Conservation (phyloP, 2,329 filamentous ascomycete genomes). For the Pseudocercospora ulei region DNA sequence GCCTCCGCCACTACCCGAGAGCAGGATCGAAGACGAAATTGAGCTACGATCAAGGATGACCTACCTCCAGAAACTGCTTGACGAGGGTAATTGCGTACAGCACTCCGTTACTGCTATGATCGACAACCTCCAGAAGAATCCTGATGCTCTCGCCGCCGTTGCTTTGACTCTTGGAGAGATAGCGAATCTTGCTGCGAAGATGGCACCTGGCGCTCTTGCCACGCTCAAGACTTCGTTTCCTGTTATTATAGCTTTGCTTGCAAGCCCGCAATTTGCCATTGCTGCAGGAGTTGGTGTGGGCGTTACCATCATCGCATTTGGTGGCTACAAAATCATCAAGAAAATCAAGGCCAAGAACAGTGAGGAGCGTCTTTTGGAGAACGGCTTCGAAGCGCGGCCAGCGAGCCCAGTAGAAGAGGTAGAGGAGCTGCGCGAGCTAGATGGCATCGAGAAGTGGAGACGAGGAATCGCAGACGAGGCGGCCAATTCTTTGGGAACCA, state of each 20-base stretch:
- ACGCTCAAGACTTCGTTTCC: conserved; percentile 73
- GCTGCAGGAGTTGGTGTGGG: conserved; percentile 80
- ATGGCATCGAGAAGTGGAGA: conserved; percentile 53
- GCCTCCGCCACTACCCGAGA: conserved; percentile 54
- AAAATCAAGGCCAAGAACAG: conserved; percentile 51
- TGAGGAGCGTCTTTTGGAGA: conserved; percentile 16
- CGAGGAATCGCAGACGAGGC: conserved; percentile 53
- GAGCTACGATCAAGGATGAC: conserved; percentile 60
- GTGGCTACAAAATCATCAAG: conserved; percentile 96
- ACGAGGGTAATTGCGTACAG: conserved; percentile 82
- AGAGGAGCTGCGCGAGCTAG: conserved; percentile 51
- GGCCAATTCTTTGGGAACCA: conserved; percentile 48
- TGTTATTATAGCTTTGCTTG: conserved; percentile 73
- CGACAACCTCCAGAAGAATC: conserved; percentile 65
- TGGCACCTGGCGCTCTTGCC: conserved; percentile 69
- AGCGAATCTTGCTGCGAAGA: conserved; percentile 67
- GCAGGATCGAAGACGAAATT: conserved; percentile 43
- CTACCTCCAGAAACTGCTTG: conserved; percentile 65
- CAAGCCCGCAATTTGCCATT: conserved; percentile 88
- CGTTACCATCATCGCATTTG: conserved; percentile 90
- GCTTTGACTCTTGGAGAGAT: conserved; percentile 88
- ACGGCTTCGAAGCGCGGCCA: conserved; percentile 13
- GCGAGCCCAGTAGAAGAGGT: conserved; percentile 33
- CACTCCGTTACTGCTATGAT: conserved; percentile 77
- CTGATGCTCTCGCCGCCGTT: conserved; percentile 86